Evolutionary conservation across 768 basidiomycete genomes (phyloP).

Genomic region (Pleurotus tuber-regium): DNA sequence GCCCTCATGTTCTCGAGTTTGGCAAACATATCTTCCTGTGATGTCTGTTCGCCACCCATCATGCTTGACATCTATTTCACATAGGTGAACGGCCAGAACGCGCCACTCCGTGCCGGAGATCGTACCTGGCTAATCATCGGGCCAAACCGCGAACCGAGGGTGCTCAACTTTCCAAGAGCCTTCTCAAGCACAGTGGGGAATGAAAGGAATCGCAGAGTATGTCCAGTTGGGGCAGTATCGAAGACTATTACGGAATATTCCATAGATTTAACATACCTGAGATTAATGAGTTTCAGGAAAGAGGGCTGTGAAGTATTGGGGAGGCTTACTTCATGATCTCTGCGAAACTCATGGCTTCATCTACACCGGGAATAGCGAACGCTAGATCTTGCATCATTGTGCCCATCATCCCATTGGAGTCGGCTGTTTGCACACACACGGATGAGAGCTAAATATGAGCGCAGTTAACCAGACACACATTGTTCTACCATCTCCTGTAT

Average conservation of each 20-base stretch:
- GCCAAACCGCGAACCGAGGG: constrained; percentile 92
- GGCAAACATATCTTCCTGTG: constrained; percentile 98
- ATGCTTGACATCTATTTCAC: constrained; percentile 80
- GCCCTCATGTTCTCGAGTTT: constrained; percentile 97
- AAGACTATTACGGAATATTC: constrained; percentile 99
- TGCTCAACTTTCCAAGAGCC: constrained; percentile 90
- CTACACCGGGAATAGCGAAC: constrained; percentile 98
- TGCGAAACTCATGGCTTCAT: constrained; percentile 99
- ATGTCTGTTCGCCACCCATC: constrained; percentile 89
- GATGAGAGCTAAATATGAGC: background rate
- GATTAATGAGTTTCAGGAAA: constrained; percentile 6
- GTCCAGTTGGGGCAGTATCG: constrained; percentile 98
- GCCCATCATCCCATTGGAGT: constrained; percentile 93
- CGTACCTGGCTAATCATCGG: constrained; percentile 89
- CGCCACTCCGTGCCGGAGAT: background rate
- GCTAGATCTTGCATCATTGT: constrained; percentile 99
- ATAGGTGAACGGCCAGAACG: background rate
- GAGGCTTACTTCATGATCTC: constrained; percentile 91
- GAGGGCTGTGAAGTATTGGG: background rate
- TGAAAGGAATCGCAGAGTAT: constrained; percentile 97
- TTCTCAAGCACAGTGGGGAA: constrained; percentile 98
- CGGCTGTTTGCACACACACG: constrained; percentile 49
- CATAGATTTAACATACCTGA: constrained; percentile 99
- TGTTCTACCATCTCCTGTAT: constrained; percentile 99
- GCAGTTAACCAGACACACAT: constrained; percentile 47